Base-by-base conservation (phyloP, 805 yeast species). In the Cyberlindnera maritima region DNA sequence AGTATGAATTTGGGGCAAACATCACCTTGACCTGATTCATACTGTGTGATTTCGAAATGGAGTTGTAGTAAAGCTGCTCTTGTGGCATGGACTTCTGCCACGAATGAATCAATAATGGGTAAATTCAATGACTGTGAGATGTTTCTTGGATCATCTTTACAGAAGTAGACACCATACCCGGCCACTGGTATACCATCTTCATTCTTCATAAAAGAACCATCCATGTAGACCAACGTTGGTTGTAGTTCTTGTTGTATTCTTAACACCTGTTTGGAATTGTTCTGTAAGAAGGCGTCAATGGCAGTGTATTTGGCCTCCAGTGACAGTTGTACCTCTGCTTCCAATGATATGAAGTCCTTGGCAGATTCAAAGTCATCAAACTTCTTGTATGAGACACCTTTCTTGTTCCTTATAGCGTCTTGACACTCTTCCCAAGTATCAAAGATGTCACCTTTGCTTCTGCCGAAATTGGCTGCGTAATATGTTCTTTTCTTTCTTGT, bases 101-200 rank as follows among this genome's bases (percentile, higher is more conserved):
- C 66, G 53, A 87, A 90, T 56, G 88, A 90, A 1, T 96, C 88
- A 29, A 85, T 88, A 3, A 56, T 57, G 4, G 31, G 18, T 3
- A 60, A 63, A 1, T 68, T 72, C 23, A 88, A 66, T 0, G 83
- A 77, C 9, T 70, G 77, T 0, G 83, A 71, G 11, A 72, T 65
- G 60, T 85, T 86, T 36, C 85, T 62, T 1, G 71, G 49, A 56
- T 82, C 85, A 32, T 63, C 57, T 0, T 57, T 67, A 0, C 88
- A 91, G 61, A 75, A 88, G 61, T 69, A 88, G 0, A 85, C 88
- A 15, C 96, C 97, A 57, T 76, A 80, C 0, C 97, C 97, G 0
- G 50, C 48, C 4, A 23, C 6, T 36, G 84, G 80, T 23, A n/a
- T n/a, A n/a, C n/a, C 59, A 65, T 1, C 88, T 88, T 1, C 88